Percentiles rank a stretch among this genome's conserved stretches.
Conservation (phyloP, 345 rosid species). For the Sonneratia caseolaris region DNA sequence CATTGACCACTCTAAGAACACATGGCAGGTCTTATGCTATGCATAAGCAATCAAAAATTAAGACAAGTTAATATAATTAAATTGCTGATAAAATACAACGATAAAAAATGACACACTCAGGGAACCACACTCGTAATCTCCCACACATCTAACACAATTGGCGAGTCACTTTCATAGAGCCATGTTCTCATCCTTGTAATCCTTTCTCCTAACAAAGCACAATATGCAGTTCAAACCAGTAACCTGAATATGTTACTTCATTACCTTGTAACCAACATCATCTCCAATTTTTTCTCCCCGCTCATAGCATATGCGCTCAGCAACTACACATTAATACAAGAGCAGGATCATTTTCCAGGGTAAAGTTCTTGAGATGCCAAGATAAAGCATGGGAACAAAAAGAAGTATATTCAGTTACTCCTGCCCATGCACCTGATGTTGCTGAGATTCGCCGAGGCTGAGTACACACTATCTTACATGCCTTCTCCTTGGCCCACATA, state of each 20-base stretch:
- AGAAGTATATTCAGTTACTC: slow-evolving; percentile 6
- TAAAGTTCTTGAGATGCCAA: not conserved
- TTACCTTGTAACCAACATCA: slow-evolving; percentile 87
- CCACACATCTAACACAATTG: not conserved
- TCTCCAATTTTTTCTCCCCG: slow-evolving; percentile 77
- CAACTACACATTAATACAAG: slow-evolving; percentile 40
- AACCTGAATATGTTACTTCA: not conserved
- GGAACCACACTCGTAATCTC: not conserved
- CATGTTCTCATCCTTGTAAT: not conserved
- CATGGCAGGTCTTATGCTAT: not conserved
- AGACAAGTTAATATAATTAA: not conserved
- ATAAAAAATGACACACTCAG: not conserved
- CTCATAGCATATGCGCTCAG: slow-evolving; percentile 85
- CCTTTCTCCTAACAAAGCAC: not conserved
- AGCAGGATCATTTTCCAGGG: slow-evolving; percentile 7
- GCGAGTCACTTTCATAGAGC: not conserved
- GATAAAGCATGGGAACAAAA: not conserved
- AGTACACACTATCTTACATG: slow-evolving; percentile 86
- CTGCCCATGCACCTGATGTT: slow-evolving; percentile 50
- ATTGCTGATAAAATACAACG: not conserved
- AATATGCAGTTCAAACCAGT: not conserved
- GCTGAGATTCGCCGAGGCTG: slow-evolving; percentile 99
- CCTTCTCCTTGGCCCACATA: slow-evolving; percentile 66
- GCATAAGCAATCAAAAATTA: not conserved
- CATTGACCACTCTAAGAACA: not conserved